Conservation (phyloP, 257 asterid species). For the Solanum phureja region DNA sequence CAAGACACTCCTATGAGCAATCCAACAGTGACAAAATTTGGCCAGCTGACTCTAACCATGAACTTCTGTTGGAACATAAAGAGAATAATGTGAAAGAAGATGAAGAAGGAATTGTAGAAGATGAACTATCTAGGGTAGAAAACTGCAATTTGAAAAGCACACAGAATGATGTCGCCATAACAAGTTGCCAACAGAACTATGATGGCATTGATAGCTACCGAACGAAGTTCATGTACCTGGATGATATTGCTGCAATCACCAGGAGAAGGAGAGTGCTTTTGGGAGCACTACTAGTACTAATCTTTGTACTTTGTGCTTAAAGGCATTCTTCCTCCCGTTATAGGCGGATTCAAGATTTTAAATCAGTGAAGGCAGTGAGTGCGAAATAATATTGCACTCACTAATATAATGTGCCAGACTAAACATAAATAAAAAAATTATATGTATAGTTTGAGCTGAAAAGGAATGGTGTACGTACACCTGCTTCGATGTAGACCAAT, state of each 20-base stretch:
- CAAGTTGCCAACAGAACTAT: background rate
- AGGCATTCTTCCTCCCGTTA: background rate
- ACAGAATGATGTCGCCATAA: background rate
- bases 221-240: slow-evolving; percentile 10
- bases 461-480: background rate
- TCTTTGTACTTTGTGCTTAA: slow-evolving; percentile 30
- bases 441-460: background rate
- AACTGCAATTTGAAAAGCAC: background rate
- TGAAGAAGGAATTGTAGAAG: slow-evolving; percentile 24
- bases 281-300: slow-evolving; percentile 10
- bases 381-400: background rate
- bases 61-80: background rate
- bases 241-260: background rate
- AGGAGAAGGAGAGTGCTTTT: slow-evolving; percentile 9
- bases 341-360: background rate
- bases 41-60: background rate
- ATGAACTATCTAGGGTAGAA: background rate
- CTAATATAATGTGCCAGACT: background rate
- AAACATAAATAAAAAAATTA: background rate
- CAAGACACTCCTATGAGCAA: slow-evolving; percentile 24
- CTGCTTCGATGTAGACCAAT: background rate
- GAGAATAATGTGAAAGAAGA: slow-evolving; percentile 7
- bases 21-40: too few relatives aligned
- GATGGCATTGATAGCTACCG: slow-evolving; percentile 6
- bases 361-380: background rate